Evolutionary conservation across 495 filamentous ascomycete species (phyloP), one percentile per base, ranked within the genome.

Genomic region (Neurospora intermedia): DNA sequence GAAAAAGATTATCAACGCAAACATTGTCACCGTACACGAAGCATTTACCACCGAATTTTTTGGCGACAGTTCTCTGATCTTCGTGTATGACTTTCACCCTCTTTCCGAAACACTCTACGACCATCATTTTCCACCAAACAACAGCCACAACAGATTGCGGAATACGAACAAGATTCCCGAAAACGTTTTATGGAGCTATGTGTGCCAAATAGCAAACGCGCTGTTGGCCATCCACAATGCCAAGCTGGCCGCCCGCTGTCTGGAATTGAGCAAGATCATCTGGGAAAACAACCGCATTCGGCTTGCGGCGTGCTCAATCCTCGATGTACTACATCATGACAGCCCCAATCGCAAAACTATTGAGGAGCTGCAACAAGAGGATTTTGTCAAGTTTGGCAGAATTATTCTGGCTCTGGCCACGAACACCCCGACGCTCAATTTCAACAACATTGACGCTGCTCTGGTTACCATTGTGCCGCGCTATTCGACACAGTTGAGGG

Each of bases 71-170:
- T 98, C 96, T 18, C 86, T 99, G 71, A 91, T 99, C 73, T 92
- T 98, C 79, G 94, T 96, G 43, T 96, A 92, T 73, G 93, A 96
- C 80, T 99, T 95, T 78, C 92, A 96, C 78, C 96, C 96, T 1
- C 83, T 94, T 31, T 92, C 95, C 38, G 96, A 96, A 82, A 97
- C 96, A 4, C 85, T 99, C 16, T 89, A 90, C 42, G 95, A 98
- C 77, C 89, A 93, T 73, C 91, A 97, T 75, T 89, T 97, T 74
- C 87, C 88, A 45, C 80, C 82, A 18, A 86, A 84, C 69, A 84
- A 85, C 71, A 83, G 88, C 74, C 89, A 86, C 75, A 80, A 59
- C 73, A 81, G 81, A 73, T 83, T 77, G 70, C 81, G 79, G 62
- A 80, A 74, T 75, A 83, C 76, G 18, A 75, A 74, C 82, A 83